Conservation (phyloP, 2,329 filamentous ascomycete species). For the Epichloe sibirici region DNA sequence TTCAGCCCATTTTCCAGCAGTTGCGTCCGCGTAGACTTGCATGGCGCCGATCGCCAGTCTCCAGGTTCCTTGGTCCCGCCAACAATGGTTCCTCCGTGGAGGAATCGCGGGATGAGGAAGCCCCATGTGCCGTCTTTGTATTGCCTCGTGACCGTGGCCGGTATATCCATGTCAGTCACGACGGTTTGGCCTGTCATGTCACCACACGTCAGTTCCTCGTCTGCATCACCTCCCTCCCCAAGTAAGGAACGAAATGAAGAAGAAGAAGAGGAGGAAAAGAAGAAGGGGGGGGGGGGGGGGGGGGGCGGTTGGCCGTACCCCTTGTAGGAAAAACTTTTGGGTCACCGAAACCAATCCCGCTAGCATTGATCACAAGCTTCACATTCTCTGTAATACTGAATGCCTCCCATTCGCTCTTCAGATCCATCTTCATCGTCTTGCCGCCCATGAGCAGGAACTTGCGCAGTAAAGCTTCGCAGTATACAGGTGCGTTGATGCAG, state of each 20-base stretch:
- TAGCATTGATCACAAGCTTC: conserved; percentile 20
- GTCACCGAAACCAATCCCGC: conserved; percentile 22
- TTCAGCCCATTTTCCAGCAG: conserved; percentile 29
- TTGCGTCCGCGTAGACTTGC: conserved; percentile 29
- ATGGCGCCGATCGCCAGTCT: conserved; percentile 31
- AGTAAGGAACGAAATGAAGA: neutral
- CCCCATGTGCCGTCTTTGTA: conserved; percentile 49
- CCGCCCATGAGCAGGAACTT: conserved; percentile 20
- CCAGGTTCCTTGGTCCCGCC: conserved; percentile 51
- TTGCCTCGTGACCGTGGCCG: conserved; percentile 42
- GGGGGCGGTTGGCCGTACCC: conserved; percentile 11
- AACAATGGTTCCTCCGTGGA: conserved; percentile 49
- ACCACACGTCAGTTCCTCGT: conserved; percentile 1
- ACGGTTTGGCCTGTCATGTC: conserved; percentile 19
- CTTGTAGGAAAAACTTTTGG: conserved; percentile 20
- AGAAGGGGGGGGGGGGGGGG: fast-evolving
- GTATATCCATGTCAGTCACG: conserved; percentile 25
- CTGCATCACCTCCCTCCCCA: too few relatives aligned
- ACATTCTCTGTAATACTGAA: conserved; percentile 14
- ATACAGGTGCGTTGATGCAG: conserved; percentile 42
- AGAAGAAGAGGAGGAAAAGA: fast-evolving
- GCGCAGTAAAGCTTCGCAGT: conserved; percentile 27
- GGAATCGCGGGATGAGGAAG: conserved; percentile 48
- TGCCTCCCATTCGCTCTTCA: conserved; percentile 21
- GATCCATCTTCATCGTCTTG: conserved; percentile 14